phyloP scores from a whole-genome alignment of 108 stramenopile species.

The Poteriospumella lacustris region DNA sequence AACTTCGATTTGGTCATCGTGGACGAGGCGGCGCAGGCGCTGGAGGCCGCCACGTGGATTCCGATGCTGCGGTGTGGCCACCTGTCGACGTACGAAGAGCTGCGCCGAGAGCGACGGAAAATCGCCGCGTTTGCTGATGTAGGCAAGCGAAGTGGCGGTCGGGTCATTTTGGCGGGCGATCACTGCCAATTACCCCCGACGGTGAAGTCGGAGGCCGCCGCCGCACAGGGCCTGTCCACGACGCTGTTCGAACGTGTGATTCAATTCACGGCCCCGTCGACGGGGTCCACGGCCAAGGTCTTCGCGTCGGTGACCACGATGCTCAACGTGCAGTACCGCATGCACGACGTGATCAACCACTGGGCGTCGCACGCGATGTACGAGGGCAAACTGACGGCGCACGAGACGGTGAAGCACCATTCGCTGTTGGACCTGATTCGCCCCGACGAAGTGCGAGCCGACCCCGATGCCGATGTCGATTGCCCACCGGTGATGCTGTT shows the following conservation, averaged over 20 bases:
- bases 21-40: slow-evolving; percentile 94
- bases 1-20: slow-evolving; percentile 94
- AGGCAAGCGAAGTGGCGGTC: too few species aligned
- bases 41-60: slow-evolving; percentile 92
- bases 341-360: slow-evolving; percentile 78
- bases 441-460: background rate
- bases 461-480: background rate
- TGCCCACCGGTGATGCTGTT: slow-evolving; percentile 58
- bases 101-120: too few species aligned
- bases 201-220: slow-evolving; percentile 62
- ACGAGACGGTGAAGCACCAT: slow-evolving; percentile 13
- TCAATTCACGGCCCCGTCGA: slow-evolving; percentile 53
- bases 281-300: background rate
- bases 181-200: slow-evolving; percentile 96
- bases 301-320: slow-evolving; percentile 58
- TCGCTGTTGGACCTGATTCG: slow-evolving; percentile 40
- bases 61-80: slow-evolving; percentile 70
- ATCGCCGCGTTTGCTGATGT: too few species aligned
- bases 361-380: slow-evolving; percentile 91
- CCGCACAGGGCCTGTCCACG: slow-evolving; percentile 55
- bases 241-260: slow-evolving; percentile 94
- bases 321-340: slow-evolving; percentile 90
- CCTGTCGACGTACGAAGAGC: background rate
- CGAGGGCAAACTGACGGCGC: slow-evolving; percentile 52
- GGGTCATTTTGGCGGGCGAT: slow-evolving; percentile 84